Conservation (phyloP, 208 protist species). For the Acanthamoeba castellanii region DNA sequence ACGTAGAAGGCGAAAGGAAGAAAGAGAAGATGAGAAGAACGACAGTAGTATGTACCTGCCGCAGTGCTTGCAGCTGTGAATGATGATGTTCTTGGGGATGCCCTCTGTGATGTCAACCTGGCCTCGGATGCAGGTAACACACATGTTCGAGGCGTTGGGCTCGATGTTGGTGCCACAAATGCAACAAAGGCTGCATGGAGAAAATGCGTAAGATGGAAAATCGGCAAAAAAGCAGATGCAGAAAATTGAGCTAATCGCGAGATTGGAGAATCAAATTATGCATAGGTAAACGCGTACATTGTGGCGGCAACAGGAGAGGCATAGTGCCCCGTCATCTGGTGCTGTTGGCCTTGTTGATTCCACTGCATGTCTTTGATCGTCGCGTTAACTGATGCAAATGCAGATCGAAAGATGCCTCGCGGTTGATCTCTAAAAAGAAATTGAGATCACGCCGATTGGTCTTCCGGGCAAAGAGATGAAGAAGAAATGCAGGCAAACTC, state of each 20-base stretch:
- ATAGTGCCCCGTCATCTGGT: neutral
- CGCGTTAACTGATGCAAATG: neutral
- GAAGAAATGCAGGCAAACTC: neutral
- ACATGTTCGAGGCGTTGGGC: conserved; percentile 99
- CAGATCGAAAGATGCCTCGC: neutral
- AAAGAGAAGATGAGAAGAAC: neutral
- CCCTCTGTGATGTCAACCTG: conserved; percentile 99
- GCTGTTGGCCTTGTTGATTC: neutral
- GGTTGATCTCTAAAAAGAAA: neutral
- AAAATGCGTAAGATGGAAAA: neutral
- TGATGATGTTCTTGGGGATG: conserved; percentile 96
- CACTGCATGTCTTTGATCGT: neutral
- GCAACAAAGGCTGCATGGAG: conserved; percentile 93
- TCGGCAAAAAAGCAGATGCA: neutral
- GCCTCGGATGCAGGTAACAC: conserved; percentile 96
- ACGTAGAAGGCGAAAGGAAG: neutral
- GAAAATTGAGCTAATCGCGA: too few species aligned
- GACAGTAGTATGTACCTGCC: neutral
- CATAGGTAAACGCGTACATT: neutral
- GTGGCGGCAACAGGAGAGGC: neutral
- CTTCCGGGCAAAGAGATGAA: neutral
- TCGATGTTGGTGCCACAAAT: conserved; percentile 96
- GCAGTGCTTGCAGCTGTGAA: conserved; percentile 94
- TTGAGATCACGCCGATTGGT: neutral
- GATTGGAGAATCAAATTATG: too few species aligned